Evolutionary conservation across 768 basidiomycete genomes (phyloP).

Genomic region (Leccinum incarnatum): DNA sequence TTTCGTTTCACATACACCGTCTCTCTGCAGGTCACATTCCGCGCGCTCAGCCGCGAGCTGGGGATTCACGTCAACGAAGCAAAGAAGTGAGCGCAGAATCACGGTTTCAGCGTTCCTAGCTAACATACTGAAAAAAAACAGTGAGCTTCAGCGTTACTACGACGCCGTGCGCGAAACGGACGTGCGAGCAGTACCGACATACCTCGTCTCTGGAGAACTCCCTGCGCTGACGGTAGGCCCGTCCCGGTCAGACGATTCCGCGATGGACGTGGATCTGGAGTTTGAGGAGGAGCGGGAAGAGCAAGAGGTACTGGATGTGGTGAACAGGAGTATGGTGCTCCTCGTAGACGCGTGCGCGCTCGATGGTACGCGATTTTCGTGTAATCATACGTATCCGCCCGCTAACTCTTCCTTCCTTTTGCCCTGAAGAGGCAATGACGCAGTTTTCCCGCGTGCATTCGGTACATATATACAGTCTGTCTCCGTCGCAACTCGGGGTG

Average conservation of each 20-base stretch:
- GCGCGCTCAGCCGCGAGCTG: slow-evolving; percentile 69
- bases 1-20: background rate
- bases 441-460: slow-evolving; percentile 53
- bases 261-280: slow-evolving; percentile 36
- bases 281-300: slow-evolving; percentile 32
- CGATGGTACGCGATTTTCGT: slow-evolving; percentile 45
- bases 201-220: slow-evolving; percentile 62
- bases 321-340: slow-evolving; percentile 47
- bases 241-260: slow-evolving; percentile 1
- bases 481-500: slow-evolving; percentile 59
- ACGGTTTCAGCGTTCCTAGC: background rate
- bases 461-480: slow-evolving; percentile 69
- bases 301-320: slow-evolving; percentile 33
- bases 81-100: slow-evolving; percentile 54
- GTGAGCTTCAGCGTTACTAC: slow-evolving; percentile 63
- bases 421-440: slow-evolving; percentile 46
- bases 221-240: slow-evolving; percentile 15
- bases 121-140: slow-evolving; percentile 25
- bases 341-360: slow-evolving; percentile 64
- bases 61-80: slow-evolving; percentile 73
- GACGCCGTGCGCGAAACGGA: slow-evolving; percentile 38
- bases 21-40: slow-evolving; percentile 65
- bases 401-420: background rate
- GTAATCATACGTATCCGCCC: background rate
- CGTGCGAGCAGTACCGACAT: slow-evolving; percentile 52